phyloP scores from a whole-genome alignment of 202 grass and related monocot genomes.

The Setaria italica region DNA sequence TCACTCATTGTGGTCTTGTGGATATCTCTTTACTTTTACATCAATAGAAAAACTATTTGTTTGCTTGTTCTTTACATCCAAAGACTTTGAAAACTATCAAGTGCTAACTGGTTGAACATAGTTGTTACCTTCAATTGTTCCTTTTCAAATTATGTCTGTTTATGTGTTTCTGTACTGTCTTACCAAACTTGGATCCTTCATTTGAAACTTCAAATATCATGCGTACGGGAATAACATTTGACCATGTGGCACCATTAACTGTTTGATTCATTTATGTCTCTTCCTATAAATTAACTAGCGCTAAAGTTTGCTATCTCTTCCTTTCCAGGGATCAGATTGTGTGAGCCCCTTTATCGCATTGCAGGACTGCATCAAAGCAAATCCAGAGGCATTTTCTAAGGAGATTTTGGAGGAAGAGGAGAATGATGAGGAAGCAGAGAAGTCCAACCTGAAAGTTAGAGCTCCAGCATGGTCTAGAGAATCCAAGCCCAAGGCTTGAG shows the following conservation, averaged over 20 bases:
- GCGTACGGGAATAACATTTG: background rate
- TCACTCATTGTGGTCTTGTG: background rate
- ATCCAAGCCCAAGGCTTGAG: conserved; percentile 72
- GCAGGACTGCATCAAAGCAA: conserved; percentile 90
- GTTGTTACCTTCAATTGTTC: background rate
- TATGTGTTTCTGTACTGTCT: conserved; percentile 1
- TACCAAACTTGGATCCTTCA: background rate
- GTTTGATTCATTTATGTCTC: conserved; percentile 9
- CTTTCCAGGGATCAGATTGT: conserved; percentile 88
- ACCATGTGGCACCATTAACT: background rate
- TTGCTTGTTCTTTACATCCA: background rate
- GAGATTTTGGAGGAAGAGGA: conserved; percentile 83
- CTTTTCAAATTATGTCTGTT: background rate
- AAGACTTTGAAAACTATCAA: background rate
- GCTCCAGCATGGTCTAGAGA: conserved; percentile 90
- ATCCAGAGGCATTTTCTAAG: conserved; percentile 87
- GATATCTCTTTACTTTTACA: conserved; percentile 15
- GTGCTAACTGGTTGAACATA: conserved; percentile 18
- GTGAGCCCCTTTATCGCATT: conserved; percentile 82
- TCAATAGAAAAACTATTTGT: background rate
- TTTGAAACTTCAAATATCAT: background rate
- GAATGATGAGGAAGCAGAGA: conserved; percentile 63
- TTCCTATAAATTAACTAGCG: conserved; percentile 16
- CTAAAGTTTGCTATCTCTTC: conserved; percentile 14
- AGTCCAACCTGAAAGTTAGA: conserved; percentile 65